These are phyloP conservation scores for Daedaleopsis nitida DNA, from an alignment of 768 basidiomycete genomes.

Conservation along the genomic window DNA sequence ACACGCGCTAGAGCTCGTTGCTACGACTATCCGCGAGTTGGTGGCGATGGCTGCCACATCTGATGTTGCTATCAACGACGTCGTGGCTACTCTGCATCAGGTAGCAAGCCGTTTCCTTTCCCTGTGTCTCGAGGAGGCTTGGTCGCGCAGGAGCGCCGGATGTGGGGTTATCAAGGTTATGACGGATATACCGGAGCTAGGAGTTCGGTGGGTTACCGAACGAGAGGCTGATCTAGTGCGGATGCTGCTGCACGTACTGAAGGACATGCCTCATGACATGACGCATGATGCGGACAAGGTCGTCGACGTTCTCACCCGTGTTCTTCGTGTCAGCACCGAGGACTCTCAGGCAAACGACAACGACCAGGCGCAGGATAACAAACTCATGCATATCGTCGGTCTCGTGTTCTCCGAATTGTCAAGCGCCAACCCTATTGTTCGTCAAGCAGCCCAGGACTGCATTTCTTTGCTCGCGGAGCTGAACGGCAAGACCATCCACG, in stretches of 20 bases:
- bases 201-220: constrained; percentile 78
- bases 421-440: constrained; percentile 82
- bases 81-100: constrained; percentile 74
- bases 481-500: constrained; percentile 68
- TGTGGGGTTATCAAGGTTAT: constrained; percentile 85
- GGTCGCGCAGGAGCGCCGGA: constrained; percentile 89
- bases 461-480: constrained; percentile 77
- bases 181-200: constrained; percentile 68
- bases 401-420: constrained; percentile 89
- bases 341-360: constrained; percentile 29
- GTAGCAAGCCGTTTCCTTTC: constrained; percentile 82
- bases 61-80: constrained; percentile 52
- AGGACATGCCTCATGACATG: constrained; percentile 91
- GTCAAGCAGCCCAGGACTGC: constrained; percentile 80
- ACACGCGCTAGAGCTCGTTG: constrained; percentile 61
- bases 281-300: constrained; percentile 82
- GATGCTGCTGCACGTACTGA: constrained; percentile 86
- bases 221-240: constrained; percentile 90
- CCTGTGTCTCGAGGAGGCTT: constrained; percentile 88
- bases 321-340: constrained; percentile 62
- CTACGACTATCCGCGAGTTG: constrained; percentile 66
- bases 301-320: constrained; percentile 68
- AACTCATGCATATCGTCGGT: constrained; percentile 69
- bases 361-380: constrained; percentile 37
- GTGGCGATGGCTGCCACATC: constrained; percentile 53